These are phyloP conservation scores for Passiflora organensis DNA, from an alignment of 345 rosid species.

Conservation along the genomic window DNA sequence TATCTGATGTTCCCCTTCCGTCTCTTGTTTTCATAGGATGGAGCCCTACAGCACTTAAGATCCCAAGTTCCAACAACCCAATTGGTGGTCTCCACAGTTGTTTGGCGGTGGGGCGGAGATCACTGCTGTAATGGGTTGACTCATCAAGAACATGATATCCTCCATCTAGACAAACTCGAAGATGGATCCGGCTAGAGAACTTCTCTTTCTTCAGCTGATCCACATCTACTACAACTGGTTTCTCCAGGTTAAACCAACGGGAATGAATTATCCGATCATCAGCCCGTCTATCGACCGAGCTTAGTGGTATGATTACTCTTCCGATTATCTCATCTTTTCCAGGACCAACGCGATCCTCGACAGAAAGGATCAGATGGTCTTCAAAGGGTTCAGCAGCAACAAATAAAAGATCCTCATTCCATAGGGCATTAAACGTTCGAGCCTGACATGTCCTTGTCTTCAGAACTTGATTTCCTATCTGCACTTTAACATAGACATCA, in stretches of 20 bases:
- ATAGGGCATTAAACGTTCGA: slow-evolving; percentile 21
- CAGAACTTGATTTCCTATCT: slow-evolving; percentile 27
- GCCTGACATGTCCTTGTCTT: slow-evolving; percentile 30
- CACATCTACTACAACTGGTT: slow-evolving; percentile 26
- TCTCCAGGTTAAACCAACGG: slow-evolving; percentile 34
- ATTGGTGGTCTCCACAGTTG: slow-evolving; percentile 33
- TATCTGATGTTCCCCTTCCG: slow-evolving; percentile 31
- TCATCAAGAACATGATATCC: slow-evolving; percentile 36
- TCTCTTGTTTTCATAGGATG: slow-evolving; percentile 33
- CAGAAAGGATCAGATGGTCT: slow-evolving; percentile 28
- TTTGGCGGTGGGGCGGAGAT: slow-evolving; percentile 32
- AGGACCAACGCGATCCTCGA: slow-evolving; percentile 30
- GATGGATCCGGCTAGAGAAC: slow-evolving; percentile 30
- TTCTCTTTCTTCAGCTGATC: slow-evolving; percentile 31
- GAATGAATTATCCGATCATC: slow-evolving; percentile 29
- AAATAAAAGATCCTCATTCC: slow-evolving; percentile 35
- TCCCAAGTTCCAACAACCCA: slow-evolving; percentile 28
- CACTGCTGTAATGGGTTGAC: slow-evolving; percentile 31
- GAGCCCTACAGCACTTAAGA: slow-evolving; percentile 28
- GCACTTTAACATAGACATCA: slow-evolving; percentile 29
- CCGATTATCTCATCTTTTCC: slow-evolving; percentile 32
- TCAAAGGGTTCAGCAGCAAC: slow-evolving; percentile 34
- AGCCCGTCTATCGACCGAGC: slow-evolving; percentile 27
- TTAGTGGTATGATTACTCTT: slow-evolving; percentile 24
- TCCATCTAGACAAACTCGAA: slow-evolving; percentile 30